Evolutionary conservation across 2,329 filamentous ascomycete species (phyloP), one percentile per base, ranked within the genome.

Genomic region (Aspergillus fumigatiaffinis): DNA sequence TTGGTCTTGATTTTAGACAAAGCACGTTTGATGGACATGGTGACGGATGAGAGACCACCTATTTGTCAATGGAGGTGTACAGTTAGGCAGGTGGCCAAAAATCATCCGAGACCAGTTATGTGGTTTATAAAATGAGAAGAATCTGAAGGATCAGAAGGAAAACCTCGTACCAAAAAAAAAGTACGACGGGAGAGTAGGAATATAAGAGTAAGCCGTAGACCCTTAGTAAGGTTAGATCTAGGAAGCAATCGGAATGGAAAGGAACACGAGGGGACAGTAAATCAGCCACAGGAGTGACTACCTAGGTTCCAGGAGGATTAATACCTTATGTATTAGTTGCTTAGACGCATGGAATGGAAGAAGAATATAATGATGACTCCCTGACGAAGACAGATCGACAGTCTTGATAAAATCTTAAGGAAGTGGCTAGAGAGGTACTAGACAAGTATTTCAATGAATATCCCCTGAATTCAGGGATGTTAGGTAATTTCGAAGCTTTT

Each of bases 11-110:
- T 71, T 64, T 76, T 78, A 28, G 75, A 73, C 10, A 79, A 63
- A 41, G 74, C 75, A 44, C 73, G 72, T 65, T 75, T 75, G 56
- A 77, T 81, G 26, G 81, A 83, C 68, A 77, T 84, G 46, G 76
- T 68, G 65, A 55, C 46, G 29, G 48, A 53, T 44, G 32, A 46
- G n/a, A 25, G 29, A 17, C 32, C 32, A 38, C 42, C 42, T 47
- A 52, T 46, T 48, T 47, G 25, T 32, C 20, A 14, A 17, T 23
- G 49, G 48, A 21, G 32, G 55, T 28, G 49, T 14, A 53, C 35
- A 25, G 21, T 8, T 35, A 51, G 20, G 44, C 6, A n/a, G 29
- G 28, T 25, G 20, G 42, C 42, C 41, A 21, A 20, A 23, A 10
- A 46, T 20, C 42, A 46, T 46, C n/a, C 42, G 21, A 46, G 42